These are phyloP conservation scores for Wickerhamomyces bisporus DNA, from an alignment of 805 yeast species.

Conservation along the genomic window DNA sequence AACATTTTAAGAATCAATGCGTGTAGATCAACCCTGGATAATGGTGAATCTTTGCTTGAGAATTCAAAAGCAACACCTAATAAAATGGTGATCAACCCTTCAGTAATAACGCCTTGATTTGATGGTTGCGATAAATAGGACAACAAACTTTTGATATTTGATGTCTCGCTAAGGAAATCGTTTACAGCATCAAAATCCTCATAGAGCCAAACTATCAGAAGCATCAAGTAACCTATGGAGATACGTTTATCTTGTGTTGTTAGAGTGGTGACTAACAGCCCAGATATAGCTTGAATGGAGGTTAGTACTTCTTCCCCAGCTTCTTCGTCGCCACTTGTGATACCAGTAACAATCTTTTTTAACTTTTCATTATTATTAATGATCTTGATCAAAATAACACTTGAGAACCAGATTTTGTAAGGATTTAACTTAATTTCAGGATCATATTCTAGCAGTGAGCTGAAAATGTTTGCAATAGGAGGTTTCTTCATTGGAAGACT, in stretches of 20 bases:
- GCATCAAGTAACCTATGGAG: conserved; percentile 70
- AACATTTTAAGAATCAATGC: conserved; percentile 61
- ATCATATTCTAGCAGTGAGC: conserved; percentile 71
- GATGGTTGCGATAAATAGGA: conserved; percentile 53
- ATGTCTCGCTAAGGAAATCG: conserved; percentile 64
- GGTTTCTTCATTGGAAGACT: conserved; percentile 13
- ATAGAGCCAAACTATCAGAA: conserved; percentile 70
- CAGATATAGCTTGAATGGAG: conserved; percentile 72
- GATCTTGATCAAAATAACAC: conserved; percentile 56
- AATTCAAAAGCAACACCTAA: conserved; percentile 82
- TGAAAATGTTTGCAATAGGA: conserved; percentile 58
- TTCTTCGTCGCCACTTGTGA: conserved; percentile 54
- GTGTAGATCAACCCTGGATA: conserved; percentile 55
- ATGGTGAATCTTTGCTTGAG: conserved; percentile 52
- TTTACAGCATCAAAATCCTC: conserved; percentile 73
- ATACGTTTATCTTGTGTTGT: conserved; percentile 66
- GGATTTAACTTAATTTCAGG: conserved; percentile 73
- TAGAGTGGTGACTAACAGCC: conserved; percentile 62
- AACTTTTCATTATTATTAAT: conserved; percentile 51
- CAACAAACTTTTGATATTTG: conserved; percentile 62
- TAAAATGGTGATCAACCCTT: conserved; percentile 67
- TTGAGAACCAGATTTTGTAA: conserved; percentile 80
- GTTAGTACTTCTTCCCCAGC: conserved; percentile 66
- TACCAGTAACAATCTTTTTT: conserved; percentile 40
- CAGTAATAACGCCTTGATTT: conserved; percentile 52